Base-by-base conservation (phyloP, 176 grass and related monocot species). In the Miscanthus lutarioriparius region DNA sequence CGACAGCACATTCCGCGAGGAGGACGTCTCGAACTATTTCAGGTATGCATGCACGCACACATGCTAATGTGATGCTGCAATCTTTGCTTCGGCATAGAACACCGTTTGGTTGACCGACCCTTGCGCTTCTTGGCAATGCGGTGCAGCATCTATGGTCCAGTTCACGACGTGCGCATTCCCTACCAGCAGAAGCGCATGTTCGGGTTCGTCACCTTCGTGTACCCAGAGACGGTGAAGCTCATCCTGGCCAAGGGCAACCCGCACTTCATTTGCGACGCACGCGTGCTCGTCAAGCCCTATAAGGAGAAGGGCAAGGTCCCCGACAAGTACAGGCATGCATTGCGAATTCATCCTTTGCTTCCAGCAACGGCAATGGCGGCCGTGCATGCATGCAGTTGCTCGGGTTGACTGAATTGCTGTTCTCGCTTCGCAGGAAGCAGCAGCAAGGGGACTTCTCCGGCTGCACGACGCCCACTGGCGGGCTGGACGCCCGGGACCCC, bases 121-220 rank as follows among this genome's bases (percentile, higher is more conserved):
- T 58, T 20, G 33, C 4, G 20, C 47, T 43, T 75, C 44, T 75
- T 81, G 70, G 62, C 35, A 81, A 81, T 81, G 78, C 70, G 33
- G 7, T 35, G 71, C 82, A 97, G 95, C 70, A 92, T 92, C 67
- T 97, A 92, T 74, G 92, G 95, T 7, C 92, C 92, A 14, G 95
- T 97, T 81, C 95, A 97, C 82, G 95, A 97, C 74, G 95, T 97
- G 64, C 87, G 95, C 67, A 94, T 97, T 62, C 95, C 95, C 10
- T 94, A 97, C 79, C 95, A 97, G 84, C 92, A 97, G 78, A 97
- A 94, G 87, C 86, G 95, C 77, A 97, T 97, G 95, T 97, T 97
- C 28, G 95, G 95, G 22, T 97, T 97, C 23, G 95, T 97, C 78
- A 97, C 95, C 82, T 97, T 97, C 82, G 82, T 90, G 12, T 97